These are phyloP conservation scores for Lobosporangium transversale DNA, from an alignment of 192 early-diverging fungal genomes.

Conservation along the genomic window DNA sequence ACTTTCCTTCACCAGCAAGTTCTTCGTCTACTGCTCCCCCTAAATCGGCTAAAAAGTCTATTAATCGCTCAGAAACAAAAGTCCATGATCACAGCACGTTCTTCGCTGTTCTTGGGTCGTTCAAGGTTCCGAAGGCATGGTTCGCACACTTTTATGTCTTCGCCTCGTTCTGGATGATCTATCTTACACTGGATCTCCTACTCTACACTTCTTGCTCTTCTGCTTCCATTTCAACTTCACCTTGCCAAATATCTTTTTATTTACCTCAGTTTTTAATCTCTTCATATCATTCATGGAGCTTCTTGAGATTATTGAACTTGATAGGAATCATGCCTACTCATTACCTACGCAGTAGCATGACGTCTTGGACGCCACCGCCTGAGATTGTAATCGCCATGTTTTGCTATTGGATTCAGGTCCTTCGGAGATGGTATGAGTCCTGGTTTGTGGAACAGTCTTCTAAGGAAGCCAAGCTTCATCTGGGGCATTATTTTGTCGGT, in stretches of 20 bases:
- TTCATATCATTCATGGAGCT: conserved; percentile 16
- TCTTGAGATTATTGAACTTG: conserved; percentile 21
- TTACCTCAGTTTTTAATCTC: background rate
- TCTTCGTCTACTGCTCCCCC: background rate
- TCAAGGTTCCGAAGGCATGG: conserved; percentile 59
- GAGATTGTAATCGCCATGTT: conserved; percentile 35
- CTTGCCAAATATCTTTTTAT: background rate
- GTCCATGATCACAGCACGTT: background rate
- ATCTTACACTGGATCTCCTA: conserved; percentile 22
- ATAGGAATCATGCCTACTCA: conserved; percentile 28
- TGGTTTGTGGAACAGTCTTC: conserved; percentile 60
- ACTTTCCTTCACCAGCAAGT: conserved; percentile 7
- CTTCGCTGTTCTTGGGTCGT: background rate
- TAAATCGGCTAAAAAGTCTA: background rate
- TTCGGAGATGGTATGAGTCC: conserved; percentile 60
- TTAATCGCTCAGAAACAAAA: background rate
- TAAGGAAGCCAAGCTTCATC: conserved; percentile 60
- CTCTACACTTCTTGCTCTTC: conserved; percentile 11
- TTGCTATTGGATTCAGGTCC: conserved; percentile 52
- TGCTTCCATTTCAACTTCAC: background rate
- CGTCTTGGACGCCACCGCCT: conserved; percentile 20
- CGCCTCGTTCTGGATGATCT: conserved; percentile 46
- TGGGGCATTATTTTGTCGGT: conserved; percentile 70
- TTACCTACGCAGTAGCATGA: background rate
- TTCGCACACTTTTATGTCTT: conserved; percentile 66